Evolutionary conservation across 1,284 basidiomycete genomes (phyloP).

Genomic region (Naganishia sp.): DNA sequence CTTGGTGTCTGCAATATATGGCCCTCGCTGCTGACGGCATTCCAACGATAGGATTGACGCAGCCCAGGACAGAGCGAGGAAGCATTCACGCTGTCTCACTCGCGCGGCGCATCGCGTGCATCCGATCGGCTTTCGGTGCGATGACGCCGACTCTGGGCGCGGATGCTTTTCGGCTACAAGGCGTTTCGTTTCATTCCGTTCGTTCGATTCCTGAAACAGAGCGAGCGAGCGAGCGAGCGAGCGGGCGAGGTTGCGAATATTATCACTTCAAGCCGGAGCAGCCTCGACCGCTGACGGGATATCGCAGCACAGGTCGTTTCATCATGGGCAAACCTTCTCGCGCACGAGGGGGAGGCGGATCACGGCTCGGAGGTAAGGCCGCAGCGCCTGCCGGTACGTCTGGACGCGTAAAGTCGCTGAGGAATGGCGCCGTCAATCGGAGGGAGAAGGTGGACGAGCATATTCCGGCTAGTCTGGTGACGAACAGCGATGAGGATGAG

Average conservation of each 20-base stretch:
- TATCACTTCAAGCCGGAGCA: background rate
- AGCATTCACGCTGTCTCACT: background rate
- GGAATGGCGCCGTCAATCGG: slow-evolving; percentile 26
- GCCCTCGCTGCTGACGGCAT: too few relatives aligned
- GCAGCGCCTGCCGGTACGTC: slow-evolving; percentile 39
- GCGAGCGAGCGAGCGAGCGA: too few relatives aligned
- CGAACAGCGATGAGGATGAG: slow-evolving; percentile 39
- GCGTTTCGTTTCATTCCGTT: background rate
- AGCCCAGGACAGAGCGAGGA: too few relatives aligned
- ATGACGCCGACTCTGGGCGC: slow-evolving; percentile 6
- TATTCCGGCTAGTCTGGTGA: slow-evolving; percentile 35
- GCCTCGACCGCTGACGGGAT: background rate
- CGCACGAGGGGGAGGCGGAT: slow-evolving; percentile 40
- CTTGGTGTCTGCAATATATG: too few relatives aligned
- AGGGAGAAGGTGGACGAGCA: slow-evolving; percentile 33
- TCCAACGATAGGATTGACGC: too few relatives aligned
- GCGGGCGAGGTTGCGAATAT: too few relatives aligned
- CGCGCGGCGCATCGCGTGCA: background rate
- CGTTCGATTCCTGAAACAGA: background rate
- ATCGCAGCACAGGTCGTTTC: background rate
- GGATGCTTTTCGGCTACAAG: background rate
- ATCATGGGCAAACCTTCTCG: slow-evolving; percentile 48
- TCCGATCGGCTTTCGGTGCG: background rate
- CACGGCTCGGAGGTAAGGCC: slow-evolving; percentile 34
- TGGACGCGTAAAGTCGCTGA: slow-evolving; percentile 39